These are phyloP conservation scores for Kazachstania bromeliacearum DNA, from an alignment of 805 yeast species.

Conservation along the genomic window DNA sequence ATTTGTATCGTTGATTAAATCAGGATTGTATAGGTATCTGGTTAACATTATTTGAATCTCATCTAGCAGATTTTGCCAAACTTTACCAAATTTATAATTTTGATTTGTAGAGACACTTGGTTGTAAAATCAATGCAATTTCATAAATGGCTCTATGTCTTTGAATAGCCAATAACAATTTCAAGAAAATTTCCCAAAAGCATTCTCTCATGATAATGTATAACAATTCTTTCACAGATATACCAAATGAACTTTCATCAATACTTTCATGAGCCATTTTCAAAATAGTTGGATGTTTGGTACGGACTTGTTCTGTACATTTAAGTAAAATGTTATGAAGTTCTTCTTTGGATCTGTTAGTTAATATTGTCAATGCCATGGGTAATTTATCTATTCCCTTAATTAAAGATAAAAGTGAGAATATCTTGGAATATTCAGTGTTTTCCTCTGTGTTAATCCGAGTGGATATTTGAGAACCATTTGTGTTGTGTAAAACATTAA, in stretches of 20 bases:
- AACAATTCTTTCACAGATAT: conserved; percentile 38
- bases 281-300: conserved; percentile 41
- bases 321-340: conserved; percentile 50
- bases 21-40: conserved; percentile 16
- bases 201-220: conserved; percentile 52
- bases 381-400: conserved; percentile 50
- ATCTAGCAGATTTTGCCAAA: conserved; percentile 38
- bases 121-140: conserved; percentile 36
- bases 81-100: conserved; percentile 31
- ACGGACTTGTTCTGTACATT: conserved; percentile 57
- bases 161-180: conserved; percentile 57
- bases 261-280: conserved; percentile 20
- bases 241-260: conserved; percentile 26
- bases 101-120: conserved; percentile 11
- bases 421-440: conserved; percentile 29
- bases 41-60: conserved; percentile 17
- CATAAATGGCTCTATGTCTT: conserved; percentile 56
- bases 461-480: conserved; percentile 1
- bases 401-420: conserved; percentile 46
- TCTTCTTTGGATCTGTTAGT: conserved; percentile 50
- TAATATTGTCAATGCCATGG: conserved; percentile 46
- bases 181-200: conserved; percentile 61
- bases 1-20: conserved; percentile 4
- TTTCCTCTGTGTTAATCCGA: neutral
- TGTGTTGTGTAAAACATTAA: conserved; percentile 1